phyloP scores from a whole-genome alignment of 78 protist genomes.

The Fonticula alba region DNA sequence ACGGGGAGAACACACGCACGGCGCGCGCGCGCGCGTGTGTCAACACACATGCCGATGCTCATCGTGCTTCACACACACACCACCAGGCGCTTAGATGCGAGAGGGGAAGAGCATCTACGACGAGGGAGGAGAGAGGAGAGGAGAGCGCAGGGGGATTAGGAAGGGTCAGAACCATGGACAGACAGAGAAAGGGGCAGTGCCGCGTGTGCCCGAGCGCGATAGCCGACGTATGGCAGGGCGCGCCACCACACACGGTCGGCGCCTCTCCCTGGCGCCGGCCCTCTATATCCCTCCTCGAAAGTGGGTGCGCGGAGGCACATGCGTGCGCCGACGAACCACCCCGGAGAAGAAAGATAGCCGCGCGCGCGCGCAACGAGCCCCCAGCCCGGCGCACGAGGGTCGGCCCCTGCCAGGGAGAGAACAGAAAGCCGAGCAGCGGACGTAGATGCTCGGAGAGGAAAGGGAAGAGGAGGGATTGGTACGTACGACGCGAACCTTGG shows the following conservation, averaged over 20 bases:
- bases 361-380: no score
- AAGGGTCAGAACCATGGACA: neutral
- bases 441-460: no score
- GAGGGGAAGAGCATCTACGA: conserved; percentile 21
- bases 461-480: neutral
- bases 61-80: no score
- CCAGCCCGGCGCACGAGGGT: neutral
- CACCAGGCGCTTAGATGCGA: conserved; percentile 7
- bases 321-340: neutral
- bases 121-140: neutral
- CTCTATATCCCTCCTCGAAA: neutral
- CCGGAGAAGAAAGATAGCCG: no score
- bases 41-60: no score
- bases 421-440: no score
- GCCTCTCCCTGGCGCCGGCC: neutral
- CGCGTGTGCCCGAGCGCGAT: neutral
- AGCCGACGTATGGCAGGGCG: neutral
- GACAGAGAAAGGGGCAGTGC: neutral
- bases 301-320: neutral
- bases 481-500: conserved; percentile 57
- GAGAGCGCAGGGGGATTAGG: neutral
- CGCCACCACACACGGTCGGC: neutral
- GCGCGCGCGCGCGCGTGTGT: no score
- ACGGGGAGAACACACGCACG: no score
- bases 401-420: neutral